Evolutionary conservation across 257 asterid species (phyloP), one percentile per base, ranked within the genome.

Genomic region (Plantago major): DNA sequence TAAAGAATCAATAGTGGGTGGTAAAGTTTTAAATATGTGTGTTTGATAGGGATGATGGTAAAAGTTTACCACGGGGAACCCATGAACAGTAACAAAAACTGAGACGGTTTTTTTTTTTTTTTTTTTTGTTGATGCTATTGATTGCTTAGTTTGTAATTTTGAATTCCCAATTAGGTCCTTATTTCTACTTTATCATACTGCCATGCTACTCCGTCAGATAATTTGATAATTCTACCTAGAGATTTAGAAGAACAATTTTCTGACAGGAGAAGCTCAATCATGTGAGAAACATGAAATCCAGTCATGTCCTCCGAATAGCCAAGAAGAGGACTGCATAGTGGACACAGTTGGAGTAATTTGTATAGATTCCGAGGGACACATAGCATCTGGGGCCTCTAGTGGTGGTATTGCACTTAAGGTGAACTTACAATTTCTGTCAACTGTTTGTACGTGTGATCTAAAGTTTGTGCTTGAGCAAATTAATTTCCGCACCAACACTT

Each of bases 371-470:
- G 76, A 80, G 74, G 99, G 99, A 53, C 86, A 73, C 46, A 56
- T 86, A 60, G 99, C 95, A 52, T 80, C 90, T 63, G 99, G 99
- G 63, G 91, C 96, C 66, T 92, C 99, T 57, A 92, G 99, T 70
- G 99, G 99, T 61, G 97, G 99, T 69, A 84, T 92, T 71, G 90
- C 99, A 67, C 81, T 92, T 71, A 92, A 92, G 97, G 99, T 92
- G 70, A 70, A 18, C 62, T 62, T 71, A 45, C 67, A 28, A 51
- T 47, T 47, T 6, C 12, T 7, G 30, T 53, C 15, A 60, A 17
- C 33, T 8, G 18, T 22, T 46, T 6, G 44, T 55, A 13, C 48
- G 22, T 1, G 14, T 33, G 40, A 33, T 1, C 40, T 33, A 33
- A 33, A 33, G 7, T 33, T 7, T 33, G 40, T 4, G 8, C 40